Evolutionary conservation across 2,329 filamentous ascomycete genomes (phyloP).

Genomic region (Aspergillus novofumigatus): DNA sequence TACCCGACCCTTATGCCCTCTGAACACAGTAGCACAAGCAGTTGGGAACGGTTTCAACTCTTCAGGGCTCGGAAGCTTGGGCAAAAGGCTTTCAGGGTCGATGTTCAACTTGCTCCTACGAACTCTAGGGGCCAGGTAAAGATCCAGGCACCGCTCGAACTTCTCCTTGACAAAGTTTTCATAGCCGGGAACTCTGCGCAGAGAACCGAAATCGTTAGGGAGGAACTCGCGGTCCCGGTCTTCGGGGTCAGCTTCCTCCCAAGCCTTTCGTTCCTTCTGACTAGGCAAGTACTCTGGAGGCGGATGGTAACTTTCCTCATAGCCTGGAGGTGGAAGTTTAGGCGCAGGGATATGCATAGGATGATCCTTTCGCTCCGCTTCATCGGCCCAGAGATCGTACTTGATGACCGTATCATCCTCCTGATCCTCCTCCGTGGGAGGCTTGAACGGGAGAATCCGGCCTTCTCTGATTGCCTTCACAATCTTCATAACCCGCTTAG

Average conservation of each 20-base stretch:
- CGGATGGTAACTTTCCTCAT: constrained; percentile 94
- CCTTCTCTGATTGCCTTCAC: constrained; percentile 94
- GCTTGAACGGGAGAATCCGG: constrained; percentile 84
- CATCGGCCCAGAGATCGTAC: constrained; percentile 94
- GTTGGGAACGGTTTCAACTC: constrained; percentile 95
- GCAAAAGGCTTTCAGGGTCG: constrained; percentile 85
- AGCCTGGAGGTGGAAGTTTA: constrained; percentile 87
- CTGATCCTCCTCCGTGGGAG: constrained; percentile 68
- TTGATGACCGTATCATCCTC: constrained; percentile 66
- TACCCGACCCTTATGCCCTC: constrained; percentile 83
- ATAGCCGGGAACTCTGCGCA: constrained; percentile 90
- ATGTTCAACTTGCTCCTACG: constrained; percentile 94
- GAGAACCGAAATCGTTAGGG: constrained; percentile 72
- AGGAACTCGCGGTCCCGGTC: constrained; percentile 88
- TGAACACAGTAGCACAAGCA: constrained; percentile 78
- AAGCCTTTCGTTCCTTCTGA: constrained; percentile 74
- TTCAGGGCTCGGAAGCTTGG: constrained; percentile 87
- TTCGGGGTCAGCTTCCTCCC: constrained; percentile 83
- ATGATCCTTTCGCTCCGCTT: constrained; percentile 75
- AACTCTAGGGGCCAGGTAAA: constrained; percentile 90
- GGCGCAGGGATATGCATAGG: constrained; percentile 93
- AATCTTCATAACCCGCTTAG: constrained; percentile 94
- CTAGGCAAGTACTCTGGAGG: constrained; percentile 90
- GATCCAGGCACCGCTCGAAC: constrained; percentile 90
- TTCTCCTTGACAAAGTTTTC: constrained; percentile 88